phyloP scores from a whole-genome alignment of 1,139 yeast species.

The Blastobotrys arbuscula region DNA sequence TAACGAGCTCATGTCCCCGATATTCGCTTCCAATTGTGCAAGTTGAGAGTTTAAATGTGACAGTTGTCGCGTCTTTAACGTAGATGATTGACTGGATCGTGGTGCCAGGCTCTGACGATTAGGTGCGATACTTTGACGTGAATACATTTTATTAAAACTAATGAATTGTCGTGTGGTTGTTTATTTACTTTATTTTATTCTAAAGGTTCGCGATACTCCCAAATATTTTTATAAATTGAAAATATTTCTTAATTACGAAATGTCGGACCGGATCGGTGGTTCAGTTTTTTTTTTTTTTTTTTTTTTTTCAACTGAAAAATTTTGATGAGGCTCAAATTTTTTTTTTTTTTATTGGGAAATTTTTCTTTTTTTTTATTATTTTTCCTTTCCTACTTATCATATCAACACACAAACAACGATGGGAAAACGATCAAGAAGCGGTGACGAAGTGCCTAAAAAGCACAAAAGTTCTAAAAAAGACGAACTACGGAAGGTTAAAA shows the following conservation, averaged over 20 bases:
- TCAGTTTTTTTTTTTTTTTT: not conserved
- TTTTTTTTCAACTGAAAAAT: not conserved
- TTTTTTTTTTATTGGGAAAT: conserved; percentile 7
- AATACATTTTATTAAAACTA: not conserved
- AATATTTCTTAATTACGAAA: too few relatives aligned
- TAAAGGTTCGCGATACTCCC: too few relatives aligned
- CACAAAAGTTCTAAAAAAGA: conserved; percentile 8
- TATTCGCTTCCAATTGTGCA: conserved; percentile 55
- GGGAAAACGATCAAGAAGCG: conserved; percentile 10
- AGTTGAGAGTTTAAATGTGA: conserved; percentile 59
- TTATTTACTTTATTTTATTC: too few relatives aligned
- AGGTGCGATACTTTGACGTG: not conserved
- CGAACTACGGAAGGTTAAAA: conserved; percentile 13
- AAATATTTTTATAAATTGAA: too few relatives aligned
- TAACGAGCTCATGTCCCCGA: conserved; percentile 51
- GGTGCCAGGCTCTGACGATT: conserved; percentile 15
- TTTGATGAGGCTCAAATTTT: conserved; percentile 1
- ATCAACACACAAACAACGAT: not conserved
- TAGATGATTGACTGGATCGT: conserved; percentile 10
- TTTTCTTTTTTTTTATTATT: conserved; percentile 3
- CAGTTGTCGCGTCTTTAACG: conserved; percentile 42
- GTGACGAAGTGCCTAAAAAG: conserved; percentile 7
- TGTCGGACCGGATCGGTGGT: too few relatives aligned
- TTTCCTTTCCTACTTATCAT: not conserved
- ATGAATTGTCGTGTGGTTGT: not conserved